These are phyloP conservation scores for Peribolospora baueri DNA, from an alignment of 768 basidiomycete genomes.

Conservation along the genomic window DNA sequence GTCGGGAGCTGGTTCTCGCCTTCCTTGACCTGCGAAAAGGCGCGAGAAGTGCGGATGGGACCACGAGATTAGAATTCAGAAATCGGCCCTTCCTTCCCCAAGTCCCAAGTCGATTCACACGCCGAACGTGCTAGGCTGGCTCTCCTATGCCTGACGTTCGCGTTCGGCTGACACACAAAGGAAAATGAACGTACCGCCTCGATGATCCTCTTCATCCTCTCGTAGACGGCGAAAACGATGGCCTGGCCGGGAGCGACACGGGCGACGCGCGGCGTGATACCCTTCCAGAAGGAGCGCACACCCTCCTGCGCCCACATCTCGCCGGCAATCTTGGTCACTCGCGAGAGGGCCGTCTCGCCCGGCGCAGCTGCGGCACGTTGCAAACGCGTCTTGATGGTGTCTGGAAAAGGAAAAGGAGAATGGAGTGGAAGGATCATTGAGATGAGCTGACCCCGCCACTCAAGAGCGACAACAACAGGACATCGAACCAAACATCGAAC, in stretches of 20 bases:
- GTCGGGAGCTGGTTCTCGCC: no score
- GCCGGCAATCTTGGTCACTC: conserved; percentile 52
- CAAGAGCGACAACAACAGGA: background rate
- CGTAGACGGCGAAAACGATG: conserved; percentile 92
- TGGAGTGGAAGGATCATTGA: background rate
- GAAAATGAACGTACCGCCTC: no score
- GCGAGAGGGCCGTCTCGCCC: conserved; percentile 51
- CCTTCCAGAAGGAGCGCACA: conserved; percentile 78
- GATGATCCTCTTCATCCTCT: conserved; percentile 30
- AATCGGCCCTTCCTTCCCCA: no score
- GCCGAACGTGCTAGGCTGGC: no score
- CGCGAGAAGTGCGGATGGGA: no score
- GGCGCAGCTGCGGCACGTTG: conserved; percentile 34
- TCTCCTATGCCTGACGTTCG: no score
- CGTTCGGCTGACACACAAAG: no score
- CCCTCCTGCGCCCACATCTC: conserved; percentile 92
- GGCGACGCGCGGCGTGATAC: conserved; percentile 85
- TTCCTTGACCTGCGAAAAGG: no score
- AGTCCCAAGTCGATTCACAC: no score
- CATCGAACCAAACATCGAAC: conserved; percentile 6
- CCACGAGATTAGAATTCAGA: no score
- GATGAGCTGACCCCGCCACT: background rate
- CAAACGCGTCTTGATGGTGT: conserved; percentile 77
- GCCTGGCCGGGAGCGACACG: conserved; percentile 84
- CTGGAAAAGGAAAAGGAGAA: conserved; percentile 12